Base-by-base conservation (phyloP, 129 eudicot genomes). In the Silybum marianum region DNA sequence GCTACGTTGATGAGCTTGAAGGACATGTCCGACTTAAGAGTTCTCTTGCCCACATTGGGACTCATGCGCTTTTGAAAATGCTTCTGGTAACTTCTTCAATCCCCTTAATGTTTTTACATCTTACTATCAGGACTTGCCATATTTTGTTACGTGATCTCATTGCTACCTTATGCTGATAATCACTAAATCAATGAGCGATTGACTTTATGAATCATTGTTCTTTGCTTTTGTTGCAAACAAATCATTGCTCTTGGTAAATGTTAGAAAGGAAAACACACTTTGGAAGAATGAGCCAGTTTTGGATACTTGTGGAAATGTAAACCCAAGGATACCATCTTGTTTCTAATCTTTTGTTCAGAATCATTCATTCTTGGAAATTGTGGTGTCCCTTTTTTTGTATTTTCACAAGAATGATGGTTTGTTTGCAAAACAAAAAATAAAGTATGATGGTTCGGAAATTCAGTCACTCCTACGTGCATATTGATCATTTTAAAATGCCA, bases 41-140 rank as follows among this genome's bases (percentile, higher is more conserved):
- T 82, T 87, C 98, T 65, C 90, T 94, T 83, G 97, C 97, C 32
- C 97, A 94, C 73, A 90, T 94, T 67, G 97, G 98, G 58, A 94
- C 98, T 46, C 95, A 94, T 83, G 98, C 97, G 3, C 95, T 94
- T 74, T 82, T 92, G 34, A 94, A 94, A 83, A 94, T 94, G 97
- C 93, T 94, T 60, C 86, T 94, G 97, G 98, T 90, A 90, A 79
- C 44, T 54, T 58, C 4, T 25, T 69, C 58, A 22, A 62, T n/a
- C 23, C 40, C 22, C 66, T 58, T 58, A 58, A 58, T 58, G 23
- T 9, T 4, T 58, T 19, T 51, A 51, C 63, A 19, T 51, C 66
- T 58, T 58, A 58, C 66, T 58, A 6, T 18, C 22, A 58, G 1
- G 66, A 58, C 66, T 18, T 54, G 65, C 62, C 19, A 13, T 48